Evolutionary conservation across 805 yeast species (phyloP).

Genomic region (Yarrowia keelungensis): DNA sequence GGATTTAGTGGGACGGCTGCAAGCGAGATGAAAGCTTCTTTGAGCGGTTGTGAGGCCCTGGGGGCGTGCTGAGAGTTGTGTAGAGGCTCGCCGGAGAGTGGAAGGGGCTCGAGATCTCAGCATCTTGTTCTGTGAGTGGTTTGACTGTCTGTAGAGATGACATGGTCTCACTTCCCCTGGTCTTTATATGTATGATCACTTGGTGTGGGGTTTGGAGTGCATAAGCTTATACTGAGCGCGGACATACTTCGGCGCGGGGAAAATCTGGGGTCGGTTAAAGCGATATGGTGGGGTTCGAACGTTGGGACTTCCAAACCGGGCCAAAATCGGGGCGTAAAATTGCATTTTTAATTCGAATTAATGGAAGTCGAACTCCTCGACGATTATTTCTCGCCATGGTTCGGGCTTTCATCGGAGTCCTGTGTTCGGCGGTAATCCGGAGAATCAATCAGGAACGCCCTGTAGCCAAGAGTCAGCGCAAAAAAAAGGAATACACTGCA

Average conservation of each 20-base stretch:
- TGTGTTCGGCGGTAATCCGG: not conserved
- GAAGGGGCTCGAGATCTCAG: conserved; percentile 23
- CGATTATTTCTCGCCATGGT: too few species aligned
- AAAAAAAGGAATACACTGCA: too few species aligned
- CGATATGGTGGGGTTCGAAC: conserved; percentile 19
- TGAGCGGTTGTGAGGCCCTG: conserved; percentile 7
- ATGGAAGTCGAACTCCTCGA: not conserved
- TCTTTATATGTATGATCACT: conserved; percentile 24
- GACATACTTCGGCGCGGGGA: conserved; percentile 38
- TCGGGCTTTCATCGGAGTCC: conserved; percentile 30
- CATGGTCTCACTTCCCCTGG: conserved; percentile 20
- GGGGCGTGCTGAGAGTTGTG: conserved; percentile 10
- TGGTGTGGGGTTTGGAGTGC: conserved; percentile 36
- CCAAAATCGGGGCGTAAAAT: conserved; percentile 6
- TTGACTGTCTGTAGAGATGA: not conserved
- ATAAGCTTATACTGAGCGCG: conserved; percentile 26
- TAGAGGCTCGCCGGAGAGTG: conserved; percentile 21
- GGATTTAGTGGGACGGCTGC: conserved; percentile 10
- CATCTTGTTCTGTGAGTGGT: conserved; percentile 3
- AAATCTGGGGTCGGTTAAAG: conserved; percentile 23
- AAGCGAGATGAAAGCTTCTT: conserved; percentile 33
- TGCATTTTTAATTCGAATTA: not conserved
- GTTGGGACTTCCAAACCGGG: conserved; percentile 20
- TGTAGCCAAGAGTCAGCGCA: not conserved
- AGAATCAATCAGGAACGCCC: not conserved